Conservation (phyloP, 768 basidiomycete species). For the Plicaturopsis crispa region DNA sequence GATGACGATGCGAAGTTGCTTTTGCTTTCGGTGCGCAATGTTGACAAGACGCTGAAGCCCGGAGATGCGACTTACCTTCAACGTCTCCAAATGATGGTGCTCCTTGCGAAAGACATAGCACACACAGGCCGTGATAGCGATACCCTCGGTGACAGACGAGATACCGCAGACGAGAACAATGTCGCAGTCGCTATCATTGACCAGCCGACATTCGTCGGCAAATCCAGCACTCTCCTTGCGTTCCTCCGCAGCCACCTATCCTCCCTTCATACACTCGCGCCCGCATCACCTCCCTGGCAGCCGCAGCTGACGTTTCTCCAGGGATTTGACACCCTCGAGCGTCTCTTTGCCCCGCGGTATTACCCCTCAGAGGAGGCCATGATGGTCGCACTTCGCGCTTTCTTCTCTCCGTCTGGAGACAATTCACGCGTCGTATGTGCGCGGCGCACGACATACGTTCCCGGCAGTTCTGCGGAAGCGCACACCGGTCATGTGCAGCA, state of each 20-base stretch:
- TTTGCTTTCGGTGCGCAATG: conserved; percentile 79
- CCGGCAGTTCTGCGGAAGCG: conserved; percentile 3
- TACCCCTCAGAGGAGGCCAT: conserved; percentile 51
- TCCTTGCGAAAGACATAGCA: conserved; percentile 46
- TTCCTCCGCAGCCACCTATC: conserved; percentile 37
- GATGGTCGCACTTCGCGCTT: conserved; percentile 42
- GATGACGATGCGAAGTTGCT: conserved; percentile 58
- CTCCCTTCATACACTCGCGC: conserved; percentile 7
- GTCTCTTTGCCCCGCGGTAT: conserved; percentile 70
- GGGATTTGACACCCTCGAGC: conserved; percentile 80
- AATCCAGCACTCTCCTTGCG: conserved; percentile 50
- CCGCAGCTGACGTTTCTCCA: conserved; percentile 62
- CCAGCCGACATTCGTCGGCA: conserved; percentile 85
- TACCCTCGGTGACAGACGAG: background rate
- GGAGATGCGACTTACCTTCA: conserved; percentile 72
- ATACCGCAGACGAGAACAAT: conserved; percentile 21
- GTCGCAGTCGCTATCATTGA: conserved; percentile 78
- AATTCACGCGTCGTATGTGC: conserved; percentile 64
- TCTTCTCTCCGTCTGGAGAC: conserved; percentile 41
- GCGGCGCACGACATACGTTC: conserved; percentile 29
- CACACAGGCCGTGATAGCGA: background rate
- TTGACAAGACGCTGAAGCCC: conserved; percentile 67
- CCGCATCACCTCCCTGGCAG: conserved; percentile 7
- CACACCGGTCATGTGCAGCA: conserved; percentile 4
- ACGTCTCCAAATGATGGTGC: conserved; percentile 80